A percentile compares a stretch with the other conserved stretches of the same genome.
Conservation (phyloP, 1,139 yeast species). For the Yamadazyma taylorii region DNA sequence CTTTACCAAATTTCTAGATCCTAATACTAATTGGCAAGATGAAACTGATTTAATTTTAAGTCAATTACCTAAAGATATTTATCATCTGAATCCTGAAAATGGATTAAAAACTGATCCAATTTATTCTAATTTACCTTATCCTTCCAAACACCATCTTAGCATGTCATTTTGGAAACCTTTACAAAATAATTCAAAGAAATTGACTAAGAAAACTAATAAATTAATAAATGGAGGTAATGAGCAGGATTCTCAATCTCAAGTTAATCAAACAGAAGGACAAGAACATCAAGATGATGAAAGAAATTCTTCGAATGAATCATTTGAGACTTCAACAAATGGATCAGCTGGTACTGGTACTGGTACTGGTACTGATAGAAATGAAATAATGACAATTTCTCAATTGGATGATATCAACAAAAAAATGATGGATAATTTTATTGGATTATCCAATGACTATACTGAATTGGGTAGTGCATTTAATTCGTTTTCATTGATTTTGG, state of each 20-base stretch:
- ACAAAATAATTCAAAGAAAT: slow-evolving; percentile 27
- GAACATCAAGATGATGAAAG: slow-evolving; percentile 9
- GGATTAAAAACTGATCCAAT: slow-evolving; percentile 54
- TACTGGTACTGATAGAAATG: slow-evolving; percentile 12
- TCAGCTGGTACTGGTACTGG: too few species aligned
- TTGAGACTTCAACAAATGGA: slow-evolving; percentile 5
- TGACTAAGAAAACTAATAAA: slow-evolving; percentile 29
- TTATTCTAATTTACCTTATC: slow-evolving; percentile 65
- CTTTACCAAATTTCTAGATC: slow-evolving; percentile 78
- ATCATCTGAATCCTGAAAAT: slow-evolving; percentile 57
- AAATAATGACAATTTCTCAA: slow-evolving; percentile 37
- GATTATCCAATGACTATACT: slow-evolving; percentile 64
- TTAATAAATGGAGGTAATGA: slow-evolving; percentile 16
- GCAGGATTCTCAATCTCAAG: slow-evolving; percentile 2
- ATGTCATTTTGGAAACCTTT: slow-evolving; percentile 36
- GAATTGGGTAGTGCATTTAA: slow-evolving; percentile 74
- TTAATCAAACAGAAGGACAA: slow-evolving; percentile 1
- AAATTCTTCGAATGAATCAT: slow-evolving; percentile 15
- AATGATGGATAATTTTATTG: slow-evolving; percentile 60
- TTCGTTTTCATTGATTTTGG: slow-evolving; percentile 68
- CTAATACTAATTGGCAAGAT: slow-evolving; percentile 75
- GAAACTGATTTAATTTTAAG: slow-evolving; percentile 42
- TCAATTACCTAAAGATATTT: slow-evolving; percentile 45
- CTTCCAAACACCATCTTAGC: slow-evolving; percentile 31
- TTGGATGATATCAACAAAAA: slow-evolving; percentile 69